Conservation (phyloP, 257 asterid species). For the Osmanthus fragrans region DNA sequence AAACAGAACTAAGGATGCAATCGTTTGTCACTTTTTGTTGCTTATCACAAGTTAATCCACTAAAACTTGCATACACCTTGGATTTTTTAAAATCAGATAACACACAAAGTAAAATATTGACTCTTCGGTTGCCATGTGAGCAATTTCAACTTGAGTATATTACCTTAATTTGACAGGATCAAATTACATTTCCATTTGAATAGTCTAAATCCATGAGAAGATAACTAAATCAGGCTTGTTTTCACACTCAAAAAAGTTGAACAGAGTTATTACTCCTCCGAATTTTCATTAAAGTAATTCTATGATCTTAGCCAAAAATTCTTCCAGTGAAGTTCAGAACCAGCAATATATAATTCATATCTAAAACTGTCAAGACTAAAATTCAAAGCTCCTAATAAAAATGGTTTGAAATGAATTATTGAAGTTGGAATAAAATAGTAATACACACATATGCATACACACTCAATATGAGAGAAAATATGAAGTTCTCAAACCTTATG, state of each 20-base stretch:
- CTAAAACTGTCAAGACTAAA: not conserved
- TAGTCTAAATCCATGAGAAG: not conserved
- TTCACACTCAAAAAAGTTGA: not conserved
- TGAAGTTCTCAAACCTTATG: constrained; percentile 57
- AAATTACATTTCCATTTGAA: not conserved
- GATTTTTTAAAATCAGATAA: not conserved
- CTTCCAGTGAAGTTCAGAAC: not conserved
- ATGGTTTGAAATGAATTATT: not conserved
- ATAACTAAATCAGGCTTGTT: constrained; percentile 1
- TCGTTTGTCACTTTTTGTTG: constrained; percentile 10
- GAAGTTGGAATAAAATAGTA: not conserved
- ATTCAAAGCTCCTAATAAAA: not conserved
- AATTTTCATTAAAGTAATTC: not conserved
- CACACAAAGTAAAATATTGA: not conserved
- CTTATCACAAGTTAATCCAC: not conserved
- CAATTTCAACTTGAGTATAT: not conserved
- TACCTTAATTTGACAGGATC: not conserved
- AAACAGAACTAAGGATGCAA: not conserved
- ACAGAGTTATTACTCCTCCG: not conserved
- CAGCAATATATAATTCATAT: not conserved
- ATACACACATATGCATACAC: not conserved
- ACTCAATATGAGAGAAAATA: constrained; percentile 5
- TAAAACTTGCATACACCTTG: not conserved
- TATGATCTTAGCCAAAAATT: constrained; percentile 6
- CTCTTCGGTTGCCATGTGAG: not conserved